phyloP scores from a whole-genome alignment of 2,329 filamentous ascomycete genomes.

The Hymenoscyphus salicellus region DNA sequence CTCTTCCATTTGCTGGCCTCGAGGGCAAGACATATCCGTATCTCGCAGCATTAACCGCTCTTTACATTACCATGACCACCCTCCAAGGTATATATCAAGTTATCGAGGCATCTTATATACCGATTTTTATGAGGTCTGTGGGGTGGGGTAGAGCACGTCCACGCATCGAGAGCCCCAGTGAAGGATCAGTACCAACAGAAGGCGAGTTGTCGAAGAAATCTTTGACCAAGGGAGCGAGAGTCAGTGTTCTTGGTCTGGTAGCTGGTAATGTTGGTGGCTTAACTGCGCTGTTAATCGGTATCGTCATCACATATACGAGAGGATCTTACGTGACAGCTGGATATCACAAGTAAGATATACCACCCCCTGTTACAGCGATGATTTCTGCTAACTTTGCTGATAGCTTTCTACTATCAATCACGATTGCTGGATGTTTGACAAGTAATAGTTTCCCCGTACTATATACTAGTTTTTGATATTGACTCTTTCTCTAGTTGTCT shows the following conservation, averaged over 20 bases:
- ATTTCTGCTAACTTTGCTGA: neutral
- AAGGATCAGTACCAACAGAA: neutral
- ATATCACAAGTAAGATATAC: conserved; percentile 8
- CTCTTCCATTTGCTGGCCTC: conserved; percentile 7
- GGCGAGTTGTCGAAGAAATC: conserved; percentile 1
- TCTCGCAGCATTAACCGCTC: neutral
- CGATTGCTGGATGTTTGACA: conserved; percentile 8
- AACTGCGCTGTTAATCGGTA: conserved; percentile 8
- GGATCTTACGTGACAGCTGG: conserved; percentile 4
- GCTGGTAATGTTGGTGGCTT: conserved; percentile 6
- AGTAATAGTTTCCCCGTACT: neutral
- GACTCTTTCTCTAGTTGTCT: conserved; percentile 5
- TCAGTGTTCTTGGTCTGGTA: conserved; percentile 9
- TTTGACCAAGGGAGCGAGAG: conserved; percentile 7
- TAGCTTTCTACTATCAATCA: conserved; percentile 9
- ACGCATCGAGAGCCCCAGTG: neutral
- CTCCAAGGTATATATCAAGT: conserved; percentile 9
- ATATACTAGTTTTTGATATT: neutral
- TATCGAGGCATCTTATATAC: conserved; percentile 7
- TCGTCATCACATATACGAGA: conserved; percentile 11
- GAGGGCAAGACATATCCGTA: neutral
- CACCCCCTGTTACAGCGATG: neutral
- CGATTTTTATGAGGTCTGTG: conserved; percentile 10
- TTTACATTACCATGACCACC: conserved; percentile 6
- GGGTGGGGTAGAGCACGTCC: conserved; percentile 5